Evolutionary conservation across 257 asterid species (phyloP).

Genomic region (Capsicum rhomboideum): DNA sequence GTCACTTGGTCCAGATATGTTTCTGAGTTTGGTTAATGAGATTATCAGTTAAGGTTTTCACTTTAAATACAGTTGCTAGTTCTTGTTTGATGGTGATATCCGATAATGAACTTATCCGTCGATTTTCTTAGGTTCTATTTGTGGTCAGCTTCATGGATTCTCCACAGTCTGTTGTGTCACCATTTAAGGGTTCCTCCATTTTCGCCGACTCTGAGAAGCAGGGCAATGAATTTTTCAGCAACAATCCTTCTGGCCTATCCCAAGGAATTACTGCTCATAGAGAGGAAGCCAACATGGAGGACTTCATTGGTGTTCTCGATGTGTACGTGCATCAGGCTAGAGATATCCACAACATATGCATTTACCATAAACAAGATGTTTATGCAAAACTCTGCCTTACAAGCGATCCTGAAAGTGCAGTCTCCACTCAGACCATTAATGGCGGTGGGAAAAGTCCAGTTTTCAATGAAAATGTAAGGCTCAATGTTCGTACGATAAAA

Average conservation of each 20-base stretch:
- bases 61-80: neutral
- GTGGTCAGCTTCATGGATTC: constrained; percentile 64
- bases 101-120: neutral
- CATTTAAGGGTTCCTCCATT: constrained; percentile 48
- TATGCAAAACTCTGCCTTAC: constrained; percentile 86
- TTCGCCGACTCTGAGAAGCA: constrained; percentile 57
- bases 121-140: neutral
- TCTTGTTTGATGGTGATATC: neutral
- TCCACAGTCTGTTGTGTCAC: constrained; percentile 85
- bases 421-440: constrained; percentile 70
- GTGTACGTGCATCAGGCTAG: constrained; percentile 84
- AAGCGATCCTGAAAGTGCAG: constrained; percentile 66
- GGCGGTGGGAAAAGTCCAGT: constrained; percentile 93
- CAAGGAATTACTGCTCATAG: constrained; percentile 24
- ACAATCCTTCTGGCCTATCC: constrained; percentile 23
- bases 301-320: constrained; percentile 55
- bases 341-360: constrained; percentile 91
- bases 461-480: constrained; percentile 62
- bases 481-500: constrained; percentile 47
- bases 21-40: neutral
- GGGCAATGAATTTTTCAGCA: constrained; percentile 18
- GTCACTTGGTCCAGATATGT: neutral
- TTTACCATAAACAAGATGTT: constrained; percentile 92
- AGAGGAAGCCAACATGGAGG: constrained; percentile 33
- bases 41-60: neutral